Base-by-base conservation (phyloP, 1,284 basidiomycete genomes). In the Tilletia setariae region DNA sequence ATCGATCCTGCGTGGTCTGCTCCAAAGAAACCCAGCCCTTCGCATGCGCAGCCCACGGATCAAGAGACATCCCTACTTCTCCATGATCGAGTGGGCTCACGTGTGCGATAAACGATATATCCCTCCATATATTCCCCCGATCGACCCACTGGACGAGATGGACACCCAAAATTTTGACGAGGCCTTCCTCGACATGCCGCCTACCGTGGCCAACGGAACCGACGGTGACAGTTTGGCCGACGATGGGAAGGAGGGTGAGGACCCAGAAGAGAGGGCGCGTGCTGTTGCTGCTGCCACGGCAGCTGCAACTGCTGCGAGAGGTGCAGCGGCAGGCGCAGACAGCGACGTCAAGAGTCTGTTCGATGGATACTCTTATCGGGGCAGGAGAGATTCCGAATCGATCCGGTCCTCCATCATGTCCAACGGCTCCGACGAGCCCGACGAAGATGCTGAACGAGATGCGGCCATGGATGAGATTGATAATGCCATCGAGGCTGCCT, bases 151-250 rank as follows among this genome's bases (percentile, higher is more conserved):
- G 61, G 92, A 96, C 83, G 93, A 94, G 74, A 90, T 90, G 79
- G 95, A 98, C 87, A 95, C 92, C 72, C 92, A 93, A 83, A 97
- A 98, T 84, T 98, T 98, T 83, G 95, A 98, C 82, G 92, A 95
- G 76, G 90, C 92, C 42, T 98, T 96, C 88, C 87, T 98, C 67
- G 92, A 93, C 80, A 94, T 96, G 77, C 76, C 77, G 67, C 78
- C 78, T 2, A 79, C 76, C 16, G 74, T 79, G 3, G 69, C 73
- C 1, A 62, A 66, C 43, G 28, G 32, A 25, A 30, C 67, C 11
- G 63, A 35, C 15, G 70, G 71, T 63, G 65, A 67, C 21, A 44
- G 25, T 32, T 32, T 32, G 46, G 30, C 51, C 44, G 46, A 64
- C 44, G 74, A 73, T 25, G 62, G 56, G 7, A 69, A 74, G 35